Evolutionary conservation across 1,139 yeast species (phyloP).

Genomic region (Debaryomycetaceae sp.): DNA sequence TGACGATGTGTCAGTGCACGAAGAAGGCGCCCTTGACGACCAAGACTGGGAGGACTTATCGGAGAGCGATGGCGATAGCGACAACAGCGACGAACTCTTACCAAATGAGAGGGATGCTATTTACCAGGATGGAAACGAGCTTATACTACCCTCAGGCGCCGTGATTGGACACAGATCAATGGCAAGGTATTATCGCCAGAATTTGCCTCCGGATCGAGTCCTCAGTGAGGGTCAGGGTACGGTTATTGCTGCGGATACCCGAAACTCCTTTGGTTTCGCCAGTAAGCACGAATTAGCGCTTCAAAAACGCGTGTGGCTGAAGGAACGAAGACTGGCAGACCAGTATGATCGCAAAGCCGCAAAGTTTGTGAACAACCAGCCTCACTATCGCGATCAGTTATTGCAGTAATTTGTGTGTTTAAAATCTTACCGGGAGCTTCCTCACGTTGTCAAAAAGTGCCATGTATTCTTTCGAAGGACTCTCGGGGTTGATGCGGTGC

Average conservation of each 20-base stretch:
- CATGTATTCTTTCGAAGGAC: no score
- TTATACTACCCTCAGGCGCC: slow-evolving; percentile 77
- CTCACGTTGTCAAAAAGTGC: no score
- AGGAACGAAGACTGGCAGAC: slow-evolving; percentile 57
- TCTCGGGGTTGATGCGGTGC: no score
- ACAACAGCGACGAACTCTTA: slow-evolving; percentile 22
- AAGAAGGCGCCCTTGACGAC: slow-evolving; percentile 20
- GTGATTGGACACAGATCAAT: slow-evolving; percentile 86
- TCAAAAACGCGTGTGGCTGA: slow-evolving; percentile 71
- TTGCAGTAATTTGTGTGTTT: slow-evolving; percentile 44
- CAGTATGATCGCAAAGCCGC: slow-evolving; percentile 67
- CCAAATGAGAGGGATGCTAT: slow-evolving; percentile 16
- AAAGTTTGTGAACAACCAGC: slow-evolving; percentile 78
- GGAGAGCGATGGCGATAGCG: slow-evolving; percentile 22
- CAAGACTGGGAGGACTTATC: slow-evolving; percentile 42
- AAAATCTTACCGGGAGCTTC: background rate
- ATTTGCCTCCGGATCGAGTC: slow-evolving; percentile 62
- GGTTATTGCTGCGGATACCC: slow-evolving; percentile 82
- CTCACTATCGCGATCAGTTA: slow-evolving; percentile 83
- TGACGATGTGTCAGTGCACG: slow-evolving; percentile 9
- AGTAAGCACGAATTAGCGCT: slow-evolving; percentile 45
- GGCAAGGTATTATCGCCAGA: slow-evolving; percentile 72
- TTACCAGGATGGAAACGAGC: slow-evolving; percentile 57
- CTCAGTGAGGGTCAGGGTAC: slow-evolving; percentile 89
- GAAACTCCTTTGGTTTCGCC: slow-evolving; percentile 49